phyloP scores from a whole-genome alignment of 495 filamentous ascomycete species.

The Glutinoglossum americanum region DNA sequence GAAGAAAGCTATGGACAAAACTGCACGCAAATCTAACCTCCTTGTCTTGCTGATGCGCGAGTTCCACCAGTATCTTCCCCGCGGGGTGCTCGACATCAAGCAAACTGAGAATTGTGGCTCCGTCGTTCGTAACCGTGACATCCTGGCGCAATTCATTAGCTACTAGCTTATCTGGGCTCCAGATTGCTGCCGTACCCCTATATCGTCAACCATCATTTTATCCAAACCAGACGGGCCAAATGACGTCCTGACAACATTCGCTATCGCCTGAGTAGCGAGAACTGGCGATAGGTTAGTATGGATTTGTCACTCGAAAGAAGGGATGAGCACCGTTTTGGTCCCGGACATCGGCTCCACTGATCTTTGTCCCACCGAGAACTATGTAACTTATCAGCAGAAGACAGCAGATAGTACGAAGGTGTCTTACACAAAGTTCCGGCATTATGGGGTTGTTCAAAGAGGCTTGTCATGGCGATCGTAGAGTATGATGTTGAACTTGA shows the following conservation, averaged over 20 bases:
- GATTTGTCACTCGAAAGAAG: slow-evolving; percentile 2
- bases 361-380: slow-evolving; percentile 86
- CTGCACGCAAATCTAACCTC: slow-evolving; percentile 32
- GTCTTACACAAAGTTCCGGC: slow-evolving; percentile 60
- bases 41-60: slow-evolving; percentile 97
- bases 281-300: slow-evolving; percentile 29
- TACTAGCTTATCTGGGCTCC: not conserved
- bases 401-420: not conserved
- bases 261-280: slow-evolving; percentile 84
- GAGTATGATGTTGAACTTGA: not conserved
- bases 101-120: slow-evolving; percentile 84
- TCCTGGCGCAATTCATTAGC: slow-evolving; percentile 32
- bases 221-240: slow-evolving; percentile 93
- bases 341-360: slow-evolving; percentile 81
- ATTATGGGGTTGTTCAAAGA: slow-evolving; percentile 78
- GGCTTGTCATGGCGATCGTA: slow-evolving; percentile 44
- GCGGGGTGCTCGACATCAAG: slow-evolving; percentile 95
- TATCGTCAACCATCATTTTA: slow-evolving; percentile 99
- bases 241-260: slow-evolving; percentile 96
- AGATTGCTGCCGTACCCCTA: slow-evolving; percentile 41
- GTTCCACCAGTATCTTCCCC: slow-evolving; percentile 92
- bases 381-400: slow-evolving; percentile 18
- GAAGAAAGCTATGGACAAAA: not conserved
- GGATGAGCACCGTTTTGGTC: slow-evolving; percentile 67
- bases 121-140: slow-evolving; percentile 98